Conservation (phyloP, 768 basidiomycete species). For the Naganishia friedmannii region DNA sequence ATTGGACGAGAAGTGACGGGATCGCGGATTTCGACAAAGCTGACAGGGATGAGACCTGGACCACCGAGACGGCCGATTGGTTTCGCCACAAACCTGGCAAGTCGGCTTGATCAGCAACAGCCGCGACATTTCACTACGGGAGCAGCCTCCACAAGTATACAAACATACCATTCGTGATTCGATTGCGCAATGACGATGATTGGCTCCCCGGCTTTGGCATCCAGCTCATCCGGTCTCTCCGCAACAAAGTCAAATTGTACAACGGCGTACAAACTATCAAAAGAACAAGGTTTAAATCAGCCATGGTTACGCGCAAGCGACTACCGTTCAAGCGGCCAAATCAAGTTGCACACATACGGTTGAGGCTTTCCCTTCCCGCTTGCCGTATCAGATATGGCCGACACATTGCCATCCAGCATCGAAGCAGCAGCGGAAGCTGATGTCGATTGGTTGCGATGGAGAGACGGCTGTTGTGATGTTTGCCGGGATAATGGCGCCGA, state of each 20-base stretch:
- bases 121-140: no score
- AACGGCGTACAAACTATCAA: constrained; percentile 76
- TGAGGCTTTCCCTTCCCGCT: constrained; percentile 54
- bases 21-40: constrained; percentile 95
- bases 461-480: constrained; percentile 6
- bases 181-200: constrained; percentile 98
- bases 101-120: no score
- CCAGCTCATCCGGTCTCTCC: constrained; percentile 94
- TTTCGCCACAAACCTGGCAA: constrained; percentile 79
- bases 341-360: constrained; percentile 14
- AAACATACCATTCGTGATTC: constrained; percentile 84
- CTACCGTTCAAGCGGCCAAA: no score
- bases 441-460: background rate
- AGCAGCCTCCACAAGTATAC: background rate
- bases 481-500: constrained; percentile 29
- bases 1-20: constrained; percentile 78
- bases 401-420: constrained; percentile 12
- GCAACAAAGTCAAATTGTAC: constrained; percentile 93
- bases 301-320: background rate
- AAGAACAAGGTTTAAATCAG: background rate
- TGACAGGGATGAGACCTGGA: constrained; percentile 92
- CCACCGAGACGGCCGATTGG: constrained; percentile 91
- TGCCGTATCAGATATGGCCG: constrained; percentile 30
- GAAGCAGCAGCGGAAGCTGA: constrained; percentile 9
- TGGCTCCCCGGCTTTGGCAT: constrained; percentile 86